Percentiles rank a stretch among this genome's conserved stretches.
These are phyloP conservation scores for Pseudocercospora fuligena DNA, from an alignment of 2,329 filamentous ascomycete species.

Conservation along the genomic window DNA sequence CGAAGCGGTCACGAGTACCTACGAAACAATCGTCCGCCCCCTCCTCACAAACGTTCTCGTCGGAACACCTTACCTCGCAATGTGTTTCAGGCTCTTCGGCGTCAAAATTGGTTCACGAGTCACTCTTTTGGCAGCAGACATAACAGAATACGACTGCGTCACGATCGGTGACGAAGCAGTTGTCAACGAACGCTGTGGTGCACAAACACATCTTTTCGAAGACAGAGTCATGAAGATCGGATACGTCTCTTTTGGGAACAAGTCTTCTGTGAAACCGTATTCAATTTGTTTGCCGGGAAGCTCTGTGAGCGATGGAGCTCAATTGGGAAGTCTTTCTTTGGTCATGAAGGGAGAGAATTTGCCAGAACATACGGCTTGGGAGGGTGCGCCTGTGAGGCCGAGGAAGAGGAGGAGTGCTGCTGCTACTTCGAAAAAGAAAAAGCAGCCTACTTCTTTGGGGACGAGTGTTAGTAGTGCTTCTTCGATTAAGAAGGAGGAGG, in stretches of 20 bases:
- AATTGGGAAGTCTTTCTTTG: slow-evolving; percentile 30
- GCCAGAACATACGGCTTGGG: slow-evolving; percentile 29
- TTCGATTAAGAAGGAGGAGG: neutral
- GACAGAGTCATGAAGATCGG: slow-evolving; percentile 37
- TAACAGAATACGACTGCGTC: slow-evolving; percentile 34
- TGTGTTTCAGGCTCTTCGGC: slow-evolving; percentile 33
- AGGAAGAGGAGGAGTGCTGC: slow-evolving; percentile 17
- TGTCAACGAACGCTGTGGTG: slow-evolving; percentile 27
- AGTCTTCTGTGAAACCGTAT: slow-evolving; percentile 30
- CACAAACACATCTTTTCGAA: slow-evolving; percentile 35
- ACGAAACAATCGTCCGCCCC: slow-evolving; percentile 27
- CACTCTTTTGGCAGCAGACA: slow-evolving; percentile 28
- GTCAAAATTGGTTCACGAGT: slow-evolving; percentile 30
- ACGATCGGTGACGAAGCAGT: slow-evolving; percentile 33
- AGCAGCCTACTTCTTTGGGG: neutral
- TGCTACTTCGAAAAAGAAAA: neutral
- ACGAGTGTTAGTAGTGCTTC: neutral
- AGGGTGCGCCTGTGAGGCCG: slow-evolving; percentile 28
- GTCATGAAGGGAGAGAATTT: slow-evolving; percentile 33
- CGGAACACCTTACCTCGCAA: slow-evolving; percentile 32
- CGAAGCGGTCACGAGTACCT: slow-evolving; percentile 33
- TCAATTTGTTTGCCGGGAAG: slow-evolving; percentile 32
- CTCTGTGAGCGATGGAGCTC: slow-evolving; percentile 23
- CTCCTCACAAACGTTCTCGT: slow-evolving; percentile 28
- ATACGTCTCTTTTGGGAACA: slow-evolving; percentile 24